Evolutionary conservation across 106 monocot genomes (phyloP).

Genomic region (Vanilla planifolia): DNA sequence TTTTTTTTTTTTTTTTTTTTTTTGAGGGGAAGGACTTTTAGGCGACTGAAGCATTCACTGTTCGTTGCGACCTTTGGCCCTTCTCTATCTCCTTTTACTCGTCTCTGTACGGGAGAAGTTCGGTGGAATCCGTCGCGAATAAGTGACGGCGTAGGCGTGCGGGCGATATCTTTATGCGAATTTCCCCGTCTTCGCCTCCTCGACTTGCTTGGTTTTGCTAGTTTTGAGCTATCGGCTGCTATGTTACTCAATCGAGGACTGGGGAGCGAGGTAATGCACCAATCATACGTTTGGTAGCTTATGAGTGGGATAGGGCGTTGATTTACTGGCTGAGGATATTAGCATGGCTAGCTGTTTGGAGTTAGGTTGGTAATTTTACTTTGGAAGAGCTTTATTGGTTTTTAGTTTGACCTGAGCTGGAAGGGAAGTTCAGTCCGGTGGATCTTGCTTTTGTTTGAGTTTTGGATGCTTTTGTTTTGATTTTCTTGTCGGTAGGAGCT

Average conservation of each 20-base stretch:
- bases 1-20: too few species aligned
- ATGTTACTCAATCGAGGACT: neutral
- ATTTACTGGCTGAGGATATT: slow-evolving; percentile 3
- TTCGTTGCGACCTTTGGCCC: too few species aligned
- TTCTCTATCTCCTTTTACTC: neutral
- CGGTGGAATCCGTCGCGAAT: neutral
- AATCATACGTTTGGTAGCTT: neutral
- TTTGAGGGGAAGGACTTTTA: too few species aligned
- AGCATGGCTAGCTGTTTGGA: too few species aligned
- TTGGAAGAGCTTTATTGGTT: too few species aligned
- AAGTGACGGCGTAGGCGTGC: neutral
- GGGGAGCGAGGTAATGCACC: neutral
- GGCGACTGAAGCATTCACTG: too few species aligned
- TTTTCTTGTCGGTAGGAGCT: neutral
- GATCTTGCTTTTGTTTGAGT: neutral
- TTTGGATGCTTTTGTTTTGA: neutral
- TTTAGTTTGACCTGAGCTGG: neutral
- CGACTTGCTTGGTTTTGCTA: neutral
- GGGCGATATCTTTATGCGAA: neutral
- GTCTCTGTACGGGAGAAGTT: neutral
- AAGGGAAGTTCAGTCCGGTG: neutral
- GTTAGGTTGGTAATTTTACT: neutral
- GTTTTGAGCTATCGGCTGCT: too few species aligned
- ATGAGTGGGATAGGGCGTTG: neutral
- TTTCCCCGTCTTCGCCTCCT: neutral